A percentile compares a stretch with the other conserved stretches of the same genome.
These are phyloP conservation scores for Mortierella hygrophila DNA, from an alignment of 192 early-diverging fungal genomes.

Conservation along the genomic window DNA sequence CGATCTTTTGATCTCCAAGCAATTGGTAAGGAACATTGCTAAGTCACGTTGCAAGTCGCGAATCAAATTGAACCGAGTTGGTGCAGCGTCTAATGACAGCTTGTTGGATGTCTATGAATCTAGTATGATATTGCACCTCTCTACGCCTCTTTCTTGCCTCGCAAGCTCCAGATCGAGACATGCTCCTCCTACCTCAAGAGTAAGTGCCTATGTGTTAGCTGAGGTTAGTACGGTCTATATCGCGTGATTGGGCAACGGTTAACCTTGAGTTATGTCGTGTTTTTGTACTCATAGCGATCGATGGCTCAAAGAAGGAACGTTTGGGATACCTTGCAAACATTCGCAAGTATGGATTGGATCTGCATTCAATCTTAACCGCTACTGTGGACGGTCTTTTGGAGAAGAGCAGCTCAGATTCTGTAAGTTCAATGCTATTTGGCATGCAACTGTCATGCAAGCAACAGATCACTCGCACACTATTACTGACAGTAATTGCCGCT, in stretches of 20 bases:
- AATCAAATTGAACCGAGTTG: background rate
- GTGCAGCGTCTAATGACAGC: background rate
- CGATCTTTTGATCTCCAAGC: constrained; percentile 48
- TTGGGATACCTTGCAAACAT: constrained; percentile 18
- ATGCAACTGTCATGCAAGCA: background rate
- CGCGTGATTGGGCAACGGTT: background rate
- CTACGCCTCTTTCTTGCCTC: constrained; percentile 42
- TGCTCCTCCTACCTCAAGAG: constrained; percentile 45
- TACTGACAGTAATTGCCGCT: background rate
- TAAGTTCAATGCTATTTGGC: background rate
- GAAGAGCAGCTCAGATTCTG: constrained; percentile 11
- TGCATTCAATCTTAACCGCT: constrained; percentile 31
- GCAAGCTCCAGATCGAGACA: constrained; percentile 29
- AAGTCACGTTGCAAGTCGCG: background rate
- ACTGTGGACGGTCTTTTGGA: constrained; percentile 45
- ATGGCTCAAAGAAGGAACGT: constrained; percentile 27
- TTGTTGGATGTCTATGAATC: background rate
- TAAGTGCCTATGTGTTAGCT: background rate
- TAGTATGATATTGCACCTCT: constrained; percentile 49
- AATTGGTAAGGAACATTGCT: constrained; percentile 19
- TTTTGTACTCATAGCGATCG: constrained; percentile 6
- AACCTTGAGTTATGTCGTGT: background rate
- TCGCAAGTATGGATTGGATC: constrained; percentile 34
- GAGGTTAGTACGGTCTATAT: no score
- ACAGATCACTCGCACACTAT: no score